These are phyloP conservation scores for Coemansia javaensis DNA, from an alignment of 192 early-diverging fungal species.

Conservation along the genomic window DNA sequence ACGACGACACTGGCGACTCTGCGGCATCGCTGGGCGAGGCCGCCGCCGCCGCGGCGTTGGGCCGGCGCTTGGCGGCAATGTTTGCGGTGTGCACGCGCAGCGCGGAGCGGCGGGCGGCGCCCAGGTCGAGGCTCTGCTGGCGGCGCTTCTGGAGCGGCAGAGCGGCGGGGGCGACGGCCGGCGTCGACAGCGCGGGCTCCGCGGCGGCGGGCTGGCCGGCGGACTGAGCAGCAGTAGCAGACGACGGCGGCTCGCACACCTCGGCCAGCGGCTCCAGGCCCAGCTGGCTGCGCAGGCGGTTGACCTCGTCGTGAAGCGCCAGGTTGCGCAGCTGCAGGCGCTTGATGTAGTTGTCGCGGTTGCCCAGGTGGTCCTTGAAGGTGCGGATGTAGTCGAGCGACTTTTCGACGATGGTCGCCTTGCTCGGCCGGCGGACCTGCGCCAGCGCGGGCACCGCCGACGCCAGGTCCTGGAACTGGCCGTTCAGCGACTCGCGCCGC, in stretches of 20 bases:
- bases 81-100: conserved; percentile 37
- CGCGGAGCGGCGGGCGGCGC: conserved; percentile 17
- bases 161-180: background rate
- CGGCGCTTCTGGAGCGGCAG: conserved; percentile 26
- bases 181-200: background rate
- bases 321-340: conserved; percentile 52
- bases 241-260: conserved; percentile 5
- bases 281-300: conserved; percentile 54
- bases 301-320: conserved; percentile 58
- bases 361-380: conserved; percentile 43
- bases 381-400: conserved; percentile 64
- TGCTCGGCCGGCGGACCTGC: conserved; percentile 71
- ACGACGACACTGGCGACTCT: background rate
- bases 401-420: conserved; percentile 75
- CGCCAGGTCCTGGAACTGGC: conserved; percentile 76
- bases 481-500: conserved; percentile 73
- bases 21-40: background rate
- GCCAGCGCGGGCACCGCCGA: conserved; percentile 69
- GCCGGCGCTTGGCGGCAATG: background rate
- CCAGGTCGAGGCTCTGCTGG: conserved; percentile 42
- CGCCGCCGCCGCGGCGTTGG: conserved; percentile 1
- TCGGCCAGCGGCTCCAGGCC: conserved; percentile 53
- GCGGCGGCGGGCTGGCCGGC: background rate
- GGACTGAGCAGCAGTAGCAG: background rate
- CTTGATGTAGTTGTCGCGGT: conserved; percentile 47